Conservation (phyloP, 345 rosid species). For the Jatropha curcas region DNA sequence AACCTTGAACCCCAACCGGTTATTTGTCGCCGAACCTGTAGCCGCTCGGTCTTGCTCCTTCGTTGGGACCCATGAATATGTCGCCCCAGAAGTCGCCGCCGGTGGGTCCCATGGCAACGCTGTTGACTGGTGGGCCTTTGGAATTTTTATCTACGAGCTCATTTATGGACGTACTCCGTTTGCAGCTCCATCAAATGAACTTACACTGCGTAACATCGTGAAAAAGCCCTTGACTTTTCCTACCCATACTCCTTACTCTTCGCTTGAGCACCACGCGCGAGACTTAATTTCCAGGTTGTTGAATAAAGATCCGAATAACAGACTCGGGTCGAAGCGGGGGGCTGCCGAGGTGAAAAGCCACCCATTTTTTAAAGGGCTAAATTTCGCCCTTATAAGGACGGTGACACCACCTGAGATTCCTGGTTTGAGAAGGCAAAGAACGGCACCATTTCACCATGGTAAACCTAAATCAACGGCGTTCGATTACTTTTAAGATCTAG, state of each 20-base stretch:
- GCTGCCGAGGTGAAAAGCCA: slow-evolving; percentile 85
- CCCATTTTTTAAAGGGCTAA: slow-evolving; percentile 76
- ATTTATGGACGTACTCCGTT: slow-evolving; percentile 85
- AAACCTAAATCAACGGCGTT: slow-evolving; percentile 47
- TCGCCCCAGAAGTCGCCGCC: slow-evolving; percentile 91
- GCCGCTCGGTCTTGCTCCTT: slow-evolving; percentile 81
- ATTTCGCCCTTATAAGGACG: slow-evolving; percentile 78
- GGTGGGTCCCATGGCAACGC: slow-evolving; percentile 91
- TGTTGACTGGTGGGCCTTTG: slow-evolving; percentile 97
- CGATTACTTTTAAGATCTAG: slow-evolving; percentile 52
- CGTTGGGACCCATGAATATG: slow-evolving; percentile 96
- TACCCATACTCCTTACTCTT: slow-evolving; percentile 41
- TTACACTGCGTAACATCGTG: slow-evolving; percentile 84
- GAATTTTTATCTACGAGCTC: slow-evolving; percentile 82
- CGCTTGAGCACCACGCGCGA: slow-evolving; percentile 63
- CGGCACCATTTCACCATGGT: slow-evolving; percentile 39
- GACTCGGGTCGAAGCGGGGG: slow-evolving; percentile 84
- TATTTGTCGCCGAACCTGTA: slow-evolving; percentile 94
- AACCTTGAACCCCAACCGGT: slow-evolving; percentile 44
- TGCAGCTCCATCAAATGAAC: slow-evolving; percentile 68
- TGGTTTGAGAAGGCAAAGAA: slow-evolving; percentile 33
- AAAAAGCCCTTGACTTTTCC: slow-evolving; percentile 68
- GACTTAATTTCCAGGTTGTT: slow-evolving; percentile 66
- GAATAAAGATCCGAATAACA: slow-evolving; percentile 61
- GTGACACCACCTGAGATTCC: slow-evolving; percentile 73